Evolutionary conservation across 495 filamentous ascomycete species (phyloP), one percentile per base, ranked within the genome.

Genomic region (Acidomyces sp.): DNA sequence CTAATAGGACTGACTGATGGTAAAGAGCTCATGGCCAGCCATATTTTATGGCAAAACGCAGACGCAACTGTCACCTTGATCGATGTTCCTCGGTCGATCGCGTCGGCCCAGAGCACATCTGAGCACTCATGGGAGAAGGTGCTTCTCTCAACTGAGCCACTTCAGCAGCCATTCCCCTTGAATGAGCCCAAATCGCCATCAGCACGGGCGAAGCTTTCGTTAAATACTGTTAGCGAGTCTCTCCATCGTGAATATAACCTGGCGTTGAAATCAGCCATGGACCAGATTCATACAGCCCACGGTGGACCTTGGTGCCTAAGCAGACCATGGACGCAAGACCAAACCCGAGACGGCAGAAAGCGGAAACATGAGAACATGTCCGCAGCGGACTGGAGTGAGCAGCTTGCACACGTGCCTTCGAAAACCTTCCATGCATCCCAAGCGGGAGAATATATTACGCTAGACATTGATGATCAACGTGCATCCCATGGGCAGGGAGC

Each of bases 11-110:
- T n/a, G n/a, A n/a, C n/a, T n/a, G n/a, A n/a, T n/a, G n/a, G n/a
- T 29, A 29, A 29, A 29, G 9, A 34, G 15, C 12, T 16, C 29
- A 51, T 51, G 43, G 5, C 31, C 1, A 27, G 27, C 0, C 23
- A 63, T 62, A 18, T 76, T 12, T 62, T 81, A 18, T 76, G 70
- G 54, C 61, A 71, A 36, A 72, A 71, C 43, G 17, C 36, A 12
- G 40, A 54, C 1, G 34, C 55, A 3, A 65, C 63, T 3, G 45
- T 70, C 15, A 68, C 70, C 24, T 58, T 83, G 11, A 46, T 83
- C 30, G 78, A 83, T 49, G 74, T 79, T 16, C 78, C 79, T 12
- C 46, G 46, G n/a, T 81, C 78, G 2, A 77, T 82, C 42, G 43
- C 54, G 34, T 21, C 37, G 16, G 62, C 58, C 7, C 62, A 65